phyloP scores from a whole-genome alignment of 2,329 filamentous ascomycete species.

The Monosporascus sp. region DNA sequence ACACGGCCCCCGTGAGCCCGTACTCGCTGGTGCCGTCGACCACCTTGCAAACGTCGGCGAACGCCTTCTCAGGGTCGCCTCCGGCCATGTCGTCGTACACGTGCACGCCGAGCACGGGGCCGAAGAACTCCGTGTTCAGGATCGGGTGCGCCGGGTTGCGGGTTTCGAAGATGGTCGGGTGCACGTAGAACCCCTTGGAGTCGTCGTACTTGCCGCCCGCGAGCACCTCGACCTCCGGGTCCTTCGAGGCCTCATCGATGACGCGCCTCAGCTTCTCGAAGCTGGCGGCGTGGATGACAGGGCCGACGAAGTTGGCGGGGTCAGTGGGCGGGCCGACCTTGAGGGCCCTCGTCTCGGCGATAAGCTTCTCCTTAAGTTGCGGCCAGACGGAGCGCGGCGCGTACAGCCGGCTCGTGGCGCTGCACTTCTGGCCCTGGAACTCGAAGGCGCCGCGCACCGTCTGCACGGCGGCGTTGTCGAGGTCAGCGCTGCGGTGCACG shows the following conservation, averaged over 20 bases:
- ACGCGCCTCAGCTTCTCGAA: constrained; percentile 76
- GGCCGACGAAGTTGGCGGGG: constrained; percentile 77
- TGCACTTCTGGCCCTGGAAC: constrained; percentile 90
- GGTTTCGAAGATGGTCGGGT: constrained; percentile 77
- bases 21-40: constrained; percentile 73
- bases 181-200: constrained; percentile 75
- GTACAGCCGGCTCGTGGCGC: constrained; percentile 76
- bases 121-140: constrained; percentile 28
- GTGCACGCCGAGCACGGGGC: constrained; percentile 69
- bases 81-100: constrained; percentile 66
- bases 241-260: constrained; percentile 76
- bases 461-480: constrained; percentile 74
- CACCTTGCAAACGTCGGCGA: constrained; percentile 53
- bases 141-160: constrained; percentile 62
- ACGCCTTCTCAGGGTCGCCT: constrained; percentile 45
- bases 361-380: constrained; percentile 62
- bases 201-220: constrained; percentile 74
- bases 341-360: constrained; percentile 64
- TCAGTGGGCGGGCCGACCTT: constrained; percentile 65
- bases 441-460: constrained; percentile 86
- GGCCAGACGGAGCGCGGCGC: constrained; percentile 72
- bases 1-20: constrained; percentile 71
- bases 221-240: constrained; percentile 67
- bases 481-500: constrained; percentile 70
- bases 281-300: constrained; percentile 76